Evolutionary conservation across 2,329 filamentous ascomycete genomes (phyloP), one percentile per base, ranked within the genome.

Genomic region (Aspergillus quadricinctus): DNA sequence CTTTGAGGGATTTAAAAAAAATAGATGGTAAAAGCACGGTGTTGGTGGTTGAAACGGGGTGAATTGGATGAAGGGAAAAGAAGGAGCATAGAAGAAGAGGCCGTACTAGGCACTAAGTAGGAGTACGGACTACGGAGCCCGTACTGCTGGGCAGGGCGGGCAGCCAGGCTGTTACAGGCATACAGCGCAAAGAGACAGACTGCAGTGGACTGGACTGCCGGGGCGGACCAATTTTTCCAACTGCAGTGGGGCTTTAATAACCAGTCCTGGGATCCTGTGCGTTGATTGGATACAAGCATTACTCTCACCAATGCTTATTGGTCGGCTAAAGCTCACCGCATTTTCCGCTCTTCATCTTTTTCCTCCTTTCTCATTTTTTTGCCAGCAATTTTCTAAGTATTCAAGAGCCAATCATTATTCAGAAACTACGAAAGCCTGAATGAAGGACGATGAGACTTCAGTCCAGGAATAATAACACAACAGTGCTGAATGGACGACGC

Each of bases 261-360:
- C 52, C 46, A n/a, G 53, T 35, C 43, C 53, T 27, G 53, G 35
- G 55, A 49, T 46, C 11, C 5, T 19, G 23, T 35, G 7, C 10
- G 10, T 29, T 67, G 59, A 69, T 69, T 71, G 68, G 66, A 25
- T 52, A 54, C 25, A 23, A 50, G 51, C 52, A 49, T 53, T 56
- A 54, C 57, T 56, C 60, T 52, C 28, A 43, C 54, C 11, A 27
- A 50, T 50, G 48, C 29, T 57, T 50, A 71, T 72, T 72, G 61
- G 69, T 50, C 59, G 61, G 55, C 52, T 31, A 31, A 46, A 54
- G 60, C 62, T 72, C 69, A 72, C 70, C 70, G 70, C 69, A 68
- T 70, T 60, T 70, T 71, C 57, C 56, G 49, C 52, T 56, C 53
- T 55, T 52, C 49, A 19, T 50, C 50, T 54, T 59, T 59, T 53